phyloP scores from a whole-genome alignment of 345 rosid species.

The Boechera stricta region DNA sequence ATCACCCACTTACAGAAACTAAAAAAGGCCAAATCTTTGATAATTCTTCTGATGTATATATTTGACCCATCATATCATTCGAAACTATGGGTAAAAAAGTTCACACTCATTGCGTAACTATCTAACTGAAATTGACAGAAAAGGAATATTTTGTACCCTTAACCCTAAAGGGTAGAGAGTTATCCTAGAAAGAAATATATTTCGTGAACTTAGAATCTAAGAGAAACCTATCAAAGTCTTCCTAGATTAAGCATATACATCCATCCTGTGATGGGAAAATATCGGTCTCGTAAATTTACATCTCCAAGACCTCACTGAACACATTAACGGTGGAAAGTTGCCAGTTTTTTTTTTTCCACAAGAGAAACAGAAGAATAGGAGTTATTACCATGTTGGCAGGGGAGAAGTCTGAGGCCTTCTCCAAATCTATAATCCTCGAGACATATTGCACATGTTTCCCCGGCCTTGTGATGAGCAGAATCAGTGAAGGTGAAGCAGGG shows the following conservation, averaged over 20 bases:
- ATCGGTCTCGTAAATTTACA: neutral
- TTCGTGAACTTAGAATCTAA: neutral
- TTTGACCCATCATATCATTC: neutral
- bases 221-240: conserved; percentile 10
- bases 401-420: conserved; percentile 68
- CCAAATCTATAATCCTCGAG: conserved; percentile 78
- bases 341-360: neutral
- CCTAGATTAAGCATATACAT: neutral
- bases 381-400: conserved; percentile 70
- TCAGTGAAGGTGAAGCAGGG: conserved; percentile 53
- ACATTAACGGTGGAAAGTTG: conserved; percentile 1
- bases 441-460: conserved; percentile 75
- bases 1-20: neutral
- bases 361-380: conserved; percentile 5
- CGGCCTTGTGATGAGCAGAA: conserved; percentile 39
- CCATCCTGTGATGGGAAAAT: no score
- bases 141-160: neutral
- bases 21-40: conserved; percentile 2
- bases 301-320: neutral
- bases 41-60: neutral
- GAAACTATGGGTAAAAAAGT: neutral
- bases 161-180: neutral
- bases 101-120: neutral
- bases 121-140: neutral
- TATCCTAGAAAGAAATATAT: neutral